Evolutionary conservation across 2,329 filamentous ascomycete species (phyloP), one percentile per base, ranked within the genome.

Genomic region (Talaromyces sp.): DNA sequence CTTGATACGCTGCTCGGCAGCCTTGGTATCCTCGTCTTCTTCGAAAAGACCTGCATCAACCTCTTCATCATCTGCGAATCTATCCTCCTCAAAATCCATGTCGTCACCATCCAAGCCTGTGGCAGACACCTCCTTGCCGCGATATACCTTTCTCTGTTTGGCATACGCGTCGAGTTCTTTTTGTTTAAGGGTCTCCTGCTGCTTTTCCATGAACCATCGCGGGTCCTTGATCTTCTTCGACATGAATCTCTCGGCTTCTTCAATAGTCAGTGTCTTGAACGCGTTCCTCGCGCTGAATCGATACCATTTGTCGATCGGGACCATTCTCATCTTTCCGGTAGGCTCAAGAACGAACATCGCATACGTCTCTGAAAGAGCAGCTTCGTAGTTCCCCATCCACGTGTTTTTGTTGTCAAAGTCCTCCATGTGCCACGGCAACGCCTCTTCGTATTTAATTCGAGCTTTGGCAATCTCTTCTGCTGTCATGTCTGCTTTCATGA

Each of bases 231-330:
- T 84, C 76, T 92, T 92, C 76, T 91, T 90, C 66, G 85, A 88
- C 89, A 96, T 92, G 65, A 89, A 84, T 64, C 89, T 89, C 75
- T 98, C 93, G 0, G 91, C 92, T 74, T 97, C 89, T 68, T 97
- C 93, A 11, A 93, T 88, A 0, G 88, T 89, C 76, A 93, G 86
- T 0, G 88, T 85, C 74, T 90, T 89, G 74, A 95, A 94, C 11
- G 89, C 86, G 64, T 74, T 79, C 65, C 79, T 80, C 34, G 76
- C 76, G 59, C 68, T 79, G 60, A 80, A 80, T 51, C 92, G 91
- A 80, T 99, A 99, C 89, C 91, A 97, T 74, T 97, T 97, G 78
- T 99, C 94, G 19, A 98, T 80, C 0, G 96, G 96, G 2, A 97
- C 84, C 88, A 98, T 91, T 66, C 89, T 88, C 75, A 96, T 95